Percentiles rank a stretch among this genome's conserved stretches.
Evolutionary conservation across 2,329 filamentous ascomycete species (phyloP).

Genomic region (Cladosporium sp.): DNA sequence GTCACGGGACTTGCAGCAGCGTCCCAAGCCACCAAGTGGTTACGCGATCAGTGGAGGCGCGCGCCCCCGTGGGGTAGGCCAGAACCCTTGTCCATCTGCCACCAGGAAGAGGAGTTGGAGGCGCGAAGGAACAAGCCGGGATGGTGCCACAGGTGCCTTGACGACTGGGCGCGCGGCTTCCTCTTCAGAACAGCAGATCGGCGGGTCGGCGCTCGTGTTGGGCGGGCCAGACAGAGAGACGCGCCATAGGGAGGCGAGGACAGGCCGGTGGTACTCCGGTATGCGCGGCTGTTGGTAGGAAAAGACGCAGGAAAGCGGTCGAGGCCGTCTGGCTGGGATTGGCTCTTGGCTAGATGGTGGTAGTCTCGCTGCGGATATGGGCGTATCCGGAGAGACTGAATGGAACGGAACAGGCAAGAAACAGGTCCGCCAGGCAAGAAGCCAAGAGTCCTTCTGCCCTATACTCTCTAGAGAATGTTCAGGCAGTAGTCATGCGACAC

Average conservation of each 20-base stretch:
- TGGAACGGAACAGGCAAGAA: not conserved
- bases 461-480: not conserved
- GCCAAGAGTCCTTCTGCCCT: too few relatives aligned
- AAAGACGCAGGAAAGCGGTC: not conserved
- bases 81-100: not conserved
- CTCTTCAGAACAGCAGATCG: slow-evolving; percentile 5
- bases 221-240: not conserved
- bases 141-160: not conserved
- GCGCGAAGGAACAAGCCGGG: slow-evolving; percentile 1
- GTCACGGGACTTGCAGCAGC: not conserved
- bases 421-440: not conserved
- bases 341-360: slow-evolving; percentile 1
- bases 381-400: not conserved
- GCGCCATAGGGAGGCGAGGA: not conserved
- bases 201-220: not conserved
- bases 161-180: slow-evolving; percentile 2
- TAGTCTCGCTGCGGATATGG: not conserved
- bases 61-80: too few relatives aligned
- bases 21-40: not conserved
- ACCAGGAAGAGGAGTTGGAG: not conserved
- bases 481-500: not conserved
- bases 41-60: not conserved
- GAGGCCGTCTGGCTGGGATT: not conserved
- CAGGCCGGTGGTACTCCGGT: slow-evolving; percentile 9
- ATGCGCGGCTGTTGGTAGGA: not conserved